Conservation (phyloP, 352 stramenopile species). For the Thalassiosira exigua region DNA sequence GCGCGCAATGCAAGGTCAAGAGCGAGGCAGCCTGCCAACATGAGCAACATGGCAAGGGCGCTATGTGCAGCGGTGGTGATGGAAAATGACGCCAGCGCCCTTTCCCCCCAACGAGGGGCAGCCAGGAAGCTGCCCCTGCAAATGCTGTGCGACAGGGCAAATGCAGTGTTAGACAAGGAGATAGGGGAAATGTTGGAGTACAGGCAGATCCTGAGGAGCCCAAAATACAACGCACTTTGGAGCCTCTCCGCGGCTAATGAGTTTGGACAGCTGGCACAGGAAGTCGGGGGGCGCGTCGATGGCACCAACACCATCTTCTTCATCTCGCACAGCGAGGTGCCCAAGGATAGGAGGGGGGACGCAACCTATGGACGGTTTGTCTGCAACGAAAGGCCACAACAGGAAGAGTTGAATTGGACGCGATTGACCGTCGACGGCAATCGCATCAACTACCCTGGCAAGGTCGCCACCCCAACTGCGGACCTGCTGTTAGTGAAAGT, state of each 20-base stretch:
- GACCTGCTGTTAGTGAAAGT: conserved; percentile 47
- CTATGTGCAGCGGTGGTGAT: background rate
- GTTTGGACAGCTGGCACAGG: conserved; percentile 48
- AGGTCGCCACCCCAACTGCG: conserved; percentile 31
- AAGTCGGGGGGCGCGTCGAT: background rate
- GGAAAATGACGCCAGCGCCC: background rate
- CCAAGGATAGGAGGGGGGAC: conserved; percentile 18
- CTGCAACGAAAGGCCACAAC: conserved; percentile 11
- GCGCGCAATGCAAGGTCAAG: background rate
- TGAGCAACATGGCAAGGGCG: too few species aligned
- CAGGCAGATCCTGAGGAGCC: conserved; percentile 13
- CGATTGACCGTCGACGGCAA: conserved; percentile 19
- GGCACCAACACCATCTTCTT: conserved; percentile 57
- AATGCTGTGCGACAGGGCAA: conserved; percentile 36
- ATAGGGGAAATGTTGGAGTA: conserved; percentile 40
- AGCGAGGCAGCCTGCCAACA: background rate
- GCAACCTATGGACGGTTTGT: conserved; percentile 32
- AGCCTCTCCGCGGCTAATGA: conserved; percentile 30
- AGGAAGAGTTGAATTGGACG: background rate
- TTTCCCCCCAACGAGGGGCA: background rate
- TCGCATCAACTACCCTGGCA: conserved; percentile 32
- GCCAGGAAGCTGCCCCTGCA: background rate
- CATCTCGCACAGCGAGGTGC: conserved; percentile 33
- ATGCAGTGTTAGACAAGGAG: too few species aligned
- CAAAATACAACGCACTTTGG: conserved; percentile 33